phyloP scores from a whole-genome alignment of 148 eudicot species.

The Diospyros lotus region DNA sequence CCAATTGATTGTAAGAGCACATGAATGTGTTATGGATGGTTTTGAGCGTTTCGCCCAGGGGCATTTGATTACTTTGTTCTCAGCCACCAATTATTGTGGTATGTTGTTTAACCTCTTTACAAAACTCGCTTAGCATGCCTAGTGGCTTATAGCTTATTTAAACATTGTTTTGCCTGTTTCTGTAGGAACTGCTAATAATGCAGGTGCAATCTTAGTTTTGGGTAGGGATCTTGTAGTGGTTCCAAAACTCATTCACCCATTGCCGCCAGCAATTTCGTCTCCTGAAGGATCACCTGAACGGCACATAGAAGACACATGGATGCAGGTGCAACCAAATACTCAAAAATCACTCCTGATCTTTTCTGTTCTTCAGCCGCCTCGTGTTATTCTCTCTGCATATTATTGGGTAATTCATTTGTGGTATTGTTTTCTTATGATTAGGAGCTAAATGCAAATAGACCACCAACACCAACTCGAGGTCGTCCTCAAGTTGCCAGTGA shows the following conservation, averaged over 20 bases:
- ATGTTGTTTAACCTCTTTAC: constrained; percentile 10
- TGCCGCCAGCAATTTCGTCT: constrained; percentile 88
- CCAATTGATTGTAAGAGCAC: constrained; percentile 96
- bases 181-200: constrained; percentile 95
- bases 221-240: constrained; percentile 98
- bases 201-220: constrained; percentile 92
- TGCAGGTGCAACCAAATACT: constrained; percentile 60
- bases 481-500: constrained; percentile 91
- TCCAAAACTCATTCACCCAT: constrained; percentile 94
- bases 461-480: constrained; percentile 96
- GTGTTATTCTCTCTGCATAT: neutral
- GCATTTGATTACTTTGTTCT: constrained; percentile 91
- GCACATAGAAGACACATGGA: constrained; percentile 95
- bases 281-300: constrained; percentile 93
- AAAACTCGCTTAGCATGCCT: neutral
- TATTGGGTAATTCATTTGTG: neutral
- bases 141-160: neutral
- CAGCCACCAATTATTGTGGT: constrained; percentile 99
- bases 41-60: constrained; percentile 99
- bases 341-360: neutral
- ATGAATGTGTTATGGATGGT: constrained; percentile 99
- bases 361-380: neutral
- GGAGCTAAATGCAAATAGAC: constrained; percentile 97
- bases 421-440: constrained; percentile 11
- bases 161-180: neutral